Percentiles rank a stretch among this genome's conserved stretches.
Conservation (phyloP, 306 rosid species). For the Albizia julibrissin region DNA sequence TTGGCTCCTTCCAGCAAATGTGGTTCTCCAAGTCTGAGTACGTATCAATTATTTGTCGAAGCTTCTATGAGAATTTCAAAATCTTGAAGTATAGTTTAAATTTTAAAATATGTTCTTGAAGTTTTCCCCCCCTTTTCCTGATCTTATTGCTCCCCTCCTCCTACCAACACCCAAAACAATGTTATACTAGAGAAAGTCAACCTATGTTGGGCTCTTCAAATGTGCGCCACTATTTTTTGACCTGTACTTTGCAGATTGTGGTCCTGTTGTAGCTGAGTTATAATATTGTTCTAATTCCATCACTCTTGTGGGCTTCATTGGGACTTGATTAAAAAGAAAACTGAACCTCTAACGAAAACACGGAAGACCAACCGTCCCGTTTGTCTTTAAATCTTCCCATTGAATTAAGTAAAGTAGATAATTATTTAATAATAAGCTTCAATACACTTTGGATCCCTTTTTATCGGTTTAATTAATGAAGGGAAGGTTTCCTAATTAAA, state of each 20-base stretch:
- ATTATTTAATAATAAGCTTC: not conserved
- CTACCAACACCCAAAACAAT: not conserved
- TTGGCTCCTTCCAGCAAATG: conserved; percentile 94
- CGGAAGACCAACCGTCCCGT: not conserved
- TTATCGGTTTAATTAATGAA: not conserved
- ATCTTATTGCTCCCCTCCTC: too few relatives aligned
- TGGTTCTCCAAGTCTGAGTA: conserved; percentile 97
- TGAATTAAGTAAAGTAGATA: conserved; percentile 3
- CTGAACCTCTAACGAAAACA: not conserved
- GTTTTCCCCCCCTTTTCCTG: not conserved
- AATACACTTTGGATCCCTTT: not conserved
- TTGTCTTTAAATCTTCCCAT: not conserved
- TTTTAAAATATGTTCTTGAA: not conserved
- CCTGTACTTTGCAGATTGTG: not conserved
- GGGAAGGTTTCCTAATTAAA: not conserved
- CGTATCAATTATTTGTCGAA: conserved; percentile 28
- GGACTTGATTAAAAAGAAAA: not conserved
- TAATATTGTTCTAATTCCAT: not conserved
- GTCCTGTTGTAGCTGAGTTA: not conserved
- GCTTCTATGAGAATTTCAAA: not conserved
- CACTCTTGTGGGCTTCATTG: not conserved
- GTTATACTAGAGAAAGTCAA: not conserved
- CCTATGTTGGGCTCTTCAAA: not conserved
- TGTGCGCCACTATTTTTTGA: not conserved
- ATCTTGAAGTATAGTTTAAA: not conserved